Evolutionary conservation across 306 rosid genomes (phyloP), one percentile per base, ranked within the genome.

Genomic region (Cicer pinnatifidum): DNA sequence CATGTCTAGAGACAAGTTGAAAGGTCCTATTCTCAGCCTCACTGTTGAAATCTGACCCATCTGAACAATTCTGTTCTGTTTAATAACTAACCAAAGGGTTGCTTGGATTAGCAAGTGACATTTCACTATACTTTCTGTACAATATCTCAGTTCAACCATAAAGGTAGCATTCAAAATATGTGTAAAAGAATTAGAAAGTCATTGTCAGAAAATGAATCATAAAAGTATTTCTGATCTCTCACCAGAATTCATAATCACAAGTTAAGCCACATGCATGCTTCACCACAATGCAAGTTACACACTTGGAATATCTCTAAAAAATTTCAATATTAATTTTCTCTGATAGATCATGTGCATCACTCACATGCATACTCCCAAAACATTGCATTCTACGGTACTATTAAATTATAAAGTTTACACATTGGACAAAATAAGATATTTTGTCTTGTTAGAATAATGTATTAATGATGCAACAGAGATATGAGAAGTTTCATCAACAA

Each of bases 1-100:
- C 47, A 61, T 61, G 63, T 57, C 63, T 37, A 12, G 46, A 16
- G 67, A 61, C 67, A 61, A 56, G 63, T 61, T 61, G 67, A 37
- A 61, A 61, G 46, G 67, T 61, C 67, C 67, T 37, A 61, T 61
- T 61, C 67, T 61, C 19, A 35, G 44, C 17, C 11, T 28, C 35
- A 35, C 66, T 35, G 66, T 38, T 61, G 46, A 37, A 0, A 61
- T 37, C 46, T 61, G 46, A 61, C 46, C 15, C 23, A 37, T 11
- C 23, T 13, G 23, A 13, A 37, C 12, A 5, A 61, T 61, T 13
- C 12, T 37, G 45, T 6, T 7, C 0, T 59, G 43, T 59, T 12
- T 38, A 61, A 38, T 9, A 61, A 61, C 23, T 61, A 61, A 61
- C 28, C n/a, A 35, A 38, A 3, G 4, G 23, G 11, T 62, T n/a